A percentile compares a stretch with the other conserved stretches of the same genome.
Evolutionary conservation across 2,329 filamentous ascomycete species (phyloP).

Genomic region (Fusarium sororula): DNA sequence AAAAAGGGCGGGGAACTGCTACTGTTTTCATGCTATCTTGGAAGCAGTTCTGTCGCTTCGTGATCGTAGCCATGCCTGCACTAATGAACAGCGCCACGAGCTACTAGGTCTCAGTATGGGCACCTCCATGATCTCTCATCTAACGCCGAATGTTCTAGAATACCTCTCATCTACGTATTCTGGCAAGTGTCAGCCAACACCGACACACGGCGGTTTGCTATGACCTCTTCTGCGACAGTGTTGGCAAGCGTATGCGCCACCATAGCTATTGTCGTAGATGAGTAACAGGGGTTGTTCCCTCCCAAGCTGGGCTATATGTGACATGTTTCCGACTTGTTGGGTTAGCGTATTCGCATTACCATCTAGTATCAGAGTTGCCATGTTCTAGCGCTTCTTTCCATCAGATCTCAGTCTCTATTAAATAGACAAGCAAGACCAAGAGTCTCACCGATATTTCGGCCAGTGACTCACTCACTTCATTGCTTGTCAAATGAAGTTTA

Average conservation of each 20-base stretch:
- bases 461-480: background rate
- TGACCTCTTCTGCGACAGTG: background rate
- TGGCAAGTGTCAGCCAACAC: background rate
- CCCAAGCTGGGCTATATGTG: accelerated
- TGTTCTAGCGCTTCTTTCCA: background rate
- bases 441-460: background rate
- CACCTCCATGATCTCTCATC: background rate
- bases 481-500: background rate
- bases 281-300: background rate
- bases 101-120: background rate
- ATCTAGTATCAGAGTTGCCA: background rate
- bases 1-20: accelerated
- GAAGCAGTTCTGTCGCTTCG: background rate
- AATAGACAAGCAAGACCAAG: background rate
- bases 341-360: background rate
- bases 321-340: background rate
- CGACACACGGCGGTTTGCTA: background rate
- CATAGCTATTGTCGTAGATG: background rate
- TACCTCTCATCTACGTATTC: too few species aligned
- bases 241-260: background rate
- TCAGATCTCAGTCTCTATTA: background rate
- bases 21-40: too few species aligned
- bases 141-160: background rate
- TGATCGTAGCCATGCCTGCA: background rate
- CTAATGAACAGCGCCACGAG: background rate